Evolutionary conservation across 768 basidiomycete species (phyloP).

Genomic region (Mycena kentingensis): DNA sequence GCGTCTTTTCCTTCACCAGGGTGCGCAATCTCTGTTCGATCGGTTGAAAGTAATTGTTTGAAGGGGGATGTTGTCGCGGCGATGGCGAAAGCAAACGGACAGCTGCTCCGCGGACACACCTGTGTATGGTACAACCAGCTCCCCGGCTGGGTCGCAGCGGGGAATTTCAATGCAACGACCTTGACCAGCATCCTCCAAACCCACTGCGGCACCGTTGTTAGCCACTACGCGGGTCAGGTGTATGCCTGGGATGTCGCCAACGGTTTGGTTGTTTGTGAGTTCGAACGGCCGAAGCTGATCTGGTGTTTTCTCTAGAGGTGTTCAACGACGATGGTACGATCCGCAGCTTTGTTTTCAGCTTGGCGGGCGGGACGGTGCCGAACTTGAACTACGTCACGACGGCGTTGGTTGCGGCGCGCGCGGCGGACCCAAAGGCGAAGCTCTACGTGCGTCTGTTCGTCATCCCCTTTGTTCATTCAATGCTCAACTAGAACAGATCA

Average conservation of each 20-base stretch:
- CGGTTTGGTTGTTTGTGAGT: constrained; percentile 9
- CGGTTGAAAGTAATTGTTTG: neutral
- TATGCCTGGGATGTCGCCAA: constrained; percentile 48
- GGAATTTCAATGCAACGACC: constrained; percentile 43
- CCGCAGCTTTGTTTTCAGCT: constrained; percentile 45
- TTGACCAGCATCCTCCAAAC: constrained; percentile 47
- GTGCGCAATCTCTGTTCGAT: constrained; percentile 16
- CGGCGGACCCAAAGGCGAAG: constrained; percentile 47
- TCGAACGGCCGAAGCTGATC: neutral
- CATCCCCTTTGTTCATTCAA: too few species aligned
- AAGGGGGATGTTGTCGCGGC: constrained; percentile 44
- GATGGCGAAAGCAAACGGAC: constrained; percentile 47
- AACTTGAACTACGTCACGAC: constrained; percentile 38
- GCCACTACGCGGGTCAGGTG: constrained; percentile 42
- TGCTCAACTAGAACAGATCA: constrained; percentile 31
- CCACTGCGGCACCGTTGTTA: constrained; percentile 50
- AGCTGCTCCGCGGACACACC: constrained; percentile 50
- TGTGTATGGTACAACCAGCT: constrained; percentile 57
- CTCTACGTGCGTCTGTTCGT: constrained; percentile 47
- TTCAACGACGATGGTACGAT: constrained; percentile 54
- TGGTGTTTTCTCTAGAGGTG: constrained; percentile 34
- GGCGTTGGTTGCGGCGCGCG: constrained; percentile 45
- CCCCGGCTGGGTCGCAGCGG: constrained; percentile 49
- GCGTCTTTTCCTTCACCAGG: constrained; percentile 44
- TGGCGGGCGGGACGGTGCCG: constrained; percentile 33